Evolutionary conservation across 2,329 filamentous ascomycete species (phyloP).

Genomic region (Penicillium brasilianum): DNA sequence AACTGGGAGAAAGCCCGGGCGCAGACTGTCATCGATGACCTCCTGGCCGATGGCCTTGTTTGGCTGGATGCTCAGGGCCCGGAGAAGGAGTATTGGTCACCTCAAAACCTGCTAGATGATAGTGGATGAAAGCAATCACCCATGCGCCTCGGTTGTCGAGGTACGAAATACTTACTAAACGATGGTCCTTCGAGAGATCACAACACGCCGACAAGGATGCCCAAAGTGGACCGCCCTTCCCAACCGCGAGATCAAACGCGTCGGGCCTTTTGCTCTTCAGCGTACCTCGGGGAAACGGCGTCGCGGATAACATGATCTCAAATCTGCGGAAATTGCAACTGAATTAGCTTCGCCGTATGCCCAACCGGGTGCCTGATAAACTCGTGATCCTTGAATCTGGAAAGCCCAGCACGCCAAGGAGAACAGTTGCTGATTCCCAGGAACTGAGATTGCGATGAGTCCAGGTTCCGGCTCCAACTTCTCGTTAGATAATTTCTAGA

Average conservation of each 20-base stretch:
- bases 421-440: neutral
- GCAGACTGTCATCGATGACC: conserved; percentile 87
- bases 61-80: conserved; percentile 88
- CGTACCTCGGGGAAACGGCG: neutral
- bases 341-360: neutral
- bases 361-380: neutral
- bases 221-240: neutral
- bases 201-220: neutral
- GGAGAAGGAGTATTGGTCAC: conserved; percentile 90
- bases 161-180: neutral
- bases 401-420: neutral
- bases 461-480: no score
- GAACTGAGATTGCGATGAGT: neutral
- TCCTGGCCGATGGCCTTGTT: conserved; percentile 85
- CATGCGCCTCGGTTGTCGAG: neutral
- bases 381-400: neutral
- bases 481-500: no score
- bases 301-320: no score
- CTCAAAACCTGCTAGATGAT: conserved; percentile 51
- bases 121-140: conserved; percentile 38
- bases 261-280: no score
- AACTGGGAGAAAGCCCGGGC: conserved; percentile 83
- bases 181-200: neutral
- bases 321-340: no score
- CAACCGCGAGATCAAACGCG: neutral